Percentiles rank a stretch among this genome's conserved stretches.
These are phyloP conservation scores for Plasmopara halstedii DNA, from an alignment of 352 stramenopile genomes.

Conservation along the genomic window DNA sequence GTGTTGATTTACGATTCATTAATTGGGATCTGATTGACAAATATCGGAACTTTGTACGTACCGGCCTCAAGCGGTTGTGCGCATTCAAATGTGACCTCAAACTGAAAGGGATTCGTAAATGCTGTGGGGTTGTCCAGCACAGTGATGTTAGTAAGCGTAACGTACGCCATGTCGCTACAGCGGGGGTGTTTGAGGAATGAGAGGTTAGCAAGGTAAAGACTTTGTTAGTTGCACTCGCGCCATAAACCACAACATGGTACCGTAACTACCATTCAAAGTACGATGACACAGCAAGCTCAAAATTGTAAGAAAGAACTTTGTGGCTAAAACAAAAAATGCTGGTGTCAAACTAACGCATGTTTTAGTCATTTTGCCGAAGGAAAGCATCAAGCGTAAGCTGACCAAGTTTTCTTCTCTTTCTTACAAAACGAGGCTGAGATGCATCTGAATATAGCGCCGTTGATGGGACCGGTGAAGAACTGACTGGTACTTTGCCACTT, in stretches of 20 bases:
- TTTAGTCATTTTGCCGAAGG: slow-evolving; percentile 14
- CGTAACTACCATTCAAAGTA: slow-evolving; percentile 8
- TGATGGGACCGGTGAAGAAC: slow-evolving; percentile 7
- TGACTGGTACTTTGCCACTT: slow-evolving; percentile 6
- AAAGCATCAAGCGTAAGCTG: slow-evolving; percentile 51
- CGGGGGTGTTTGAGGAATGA: background rate
- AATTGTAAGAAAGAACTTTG: background rate
- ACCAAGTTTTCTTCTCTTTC: slow-evolving; percentile 40
- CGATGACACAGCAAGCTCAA: slow-evolving; percentile 9
- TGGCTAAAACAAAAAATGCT: background rate
- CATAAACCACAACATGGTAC: slow-evolving; percentile 14
- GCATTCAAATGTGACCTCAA: slow-evolving; percentile 99
- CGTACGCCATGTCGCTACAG: slow-evolving; percentile 60
- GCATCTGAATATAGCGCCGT: slow-evolving; percentile 2
- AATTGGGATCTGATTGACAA: background rate
- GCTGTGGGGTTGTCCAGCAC: slow-evolving; percentile 97
- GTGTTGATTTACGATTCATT: background rate
- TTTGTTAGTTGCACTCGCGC: slow-evolving; percentile 17
- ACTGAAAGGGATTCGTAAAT: slow-evolving; percentile 98
- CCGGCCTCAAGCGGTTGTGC: slow-evolving; percentile 92
- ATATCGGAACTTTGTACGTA: slow-evolving; percentile 27
- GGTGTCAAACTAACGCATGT: background rate
- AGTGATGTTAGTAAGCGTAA: slow-evolving; percentile 90
- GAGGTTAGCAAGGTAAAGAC: slow-evolving; percentile 9
- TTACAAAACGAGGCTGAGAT: slow-evolving; percentile 29